Percentiles rank a stretch among this genome's conserved stretches.
phyloP scores from a whole-genome alignment of 176 grass and related monocot genomes.

The Bromus sterilis region DNA sequence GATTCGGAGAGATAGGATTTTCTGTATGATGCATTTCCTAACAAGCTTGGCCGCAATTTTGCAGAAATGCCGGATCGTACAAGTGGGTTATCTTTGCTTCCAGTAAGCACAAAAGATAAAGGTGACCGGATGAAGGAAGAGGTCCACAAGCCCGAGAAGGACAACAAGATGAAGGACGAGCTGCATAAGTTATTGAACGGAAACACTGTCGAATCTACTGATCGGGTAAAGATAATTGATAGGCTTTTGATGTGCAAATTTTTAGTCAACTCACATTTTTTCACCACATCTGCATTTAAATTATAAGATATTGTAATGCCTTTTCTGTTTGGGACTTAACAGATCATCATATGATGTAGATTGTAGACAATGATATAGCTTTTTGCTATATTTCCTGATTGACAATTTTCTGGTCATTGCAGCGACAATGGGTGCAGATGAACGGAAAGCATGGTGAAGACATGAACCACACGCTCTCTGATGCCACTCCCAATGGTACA shows the following conservation, averaged over 20 bases:
- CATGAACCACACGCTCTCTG: slow-evolving; percentile 31
- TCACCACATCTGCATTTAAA: not conserved
- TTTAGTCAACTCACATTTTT: not conserved
- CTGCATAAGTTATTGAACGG: slow-evolving; percentile 69
- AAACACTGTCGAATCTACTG: slow-evolving; percentile 55
- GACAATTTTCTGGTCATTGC: slow-evolving; percentile 12
- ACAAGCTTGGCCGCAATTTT: slow-evolving; percentile 1
- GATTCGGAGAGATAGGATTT: too few species aligned
- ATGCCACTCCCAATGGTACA: slow-evolving; percentile 37
- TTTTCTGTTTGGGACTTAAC: not conserved
- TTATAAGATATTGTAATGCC: not conserved
- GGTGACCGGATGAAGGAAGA: slow-evolving; percentile 50
- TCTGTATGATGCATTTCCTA: not conserved
- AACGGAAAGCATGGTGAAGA: slow-evolving; percentile 75
- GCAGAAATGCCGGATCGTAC: slow-evolving; percentile 93
- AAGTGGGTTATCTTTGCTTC: slow-evolving; percentile 63
- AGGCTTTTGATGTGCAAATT: not conserved
- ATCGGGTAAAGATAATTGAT: slow-evolving; percentile 53
- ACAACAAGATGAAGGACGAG: slow-evolving; percentile 59
- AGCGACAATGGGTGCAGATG: slow-evolving; percentile 60
- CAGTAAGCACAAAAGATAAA: slow-evolving; percentile 70
- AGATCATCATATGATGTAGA: not conserved
- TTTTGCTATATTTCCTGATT: not conserved
- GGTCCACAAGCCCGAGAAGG: slow-evolving; percentile 54
- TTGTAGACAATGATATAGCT: not conserved